These are phyloP conservation scores for Leersia perrieri DNA, from an alignment of 176 grass and related monocot genomes.

Conservation along the genomic window DNA sequence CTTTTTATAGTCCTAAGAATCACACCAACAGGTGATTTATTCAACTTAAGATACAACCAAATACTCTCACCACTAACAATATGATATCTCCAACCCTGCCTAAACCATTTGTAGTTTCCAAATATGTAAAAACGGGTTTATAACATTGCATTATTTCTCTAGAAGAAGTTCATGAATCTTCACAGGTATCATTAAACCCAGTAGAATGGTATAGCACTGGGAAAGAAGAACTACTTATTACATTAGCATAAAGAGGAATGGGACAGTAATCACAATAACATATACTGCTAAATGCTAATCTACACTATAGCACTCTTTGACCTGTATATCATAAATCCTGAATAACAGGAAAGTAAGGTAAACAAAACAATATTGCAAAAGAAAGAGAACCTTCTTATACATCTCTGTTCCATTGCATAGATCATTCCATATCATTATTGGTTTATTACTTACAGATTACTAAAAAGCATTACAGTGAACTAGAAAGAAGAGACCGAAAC, in stretches of 20 bases:
- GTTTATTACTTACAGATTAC: constrained; percentile 37
- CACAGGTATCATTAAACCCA: neutral
- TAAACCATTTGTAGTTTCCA: neutral
- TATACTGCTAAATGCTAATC: neutral
- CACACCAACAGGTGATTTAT: neutral
- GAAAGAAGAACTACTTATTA: neutral
- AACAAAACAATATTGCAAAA: neutral
- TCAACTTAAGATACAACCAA: neutral
- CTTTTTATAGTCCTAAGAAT: neutral
- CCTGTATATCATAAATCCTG: neutral
- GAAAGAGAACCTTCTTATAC: constrained; percentile 25
- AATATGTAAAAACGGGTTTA: neutral
- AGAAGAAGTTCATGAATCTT: neutral
- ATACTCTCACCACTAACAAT: neutral
- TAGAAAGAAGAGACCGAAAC: neutral
- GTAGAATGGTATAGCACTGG: neutral
- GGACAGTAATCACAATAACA: neutral
- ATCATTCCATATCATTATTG: constrained; percentile 11
- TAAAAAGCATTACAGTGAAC: neutral
- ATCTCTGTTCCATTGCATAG: constrained; percentile 29
- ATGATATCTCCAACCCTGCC: neutral
- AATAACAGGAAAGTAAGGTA: neutral
- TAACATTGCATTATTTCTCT: neutral
- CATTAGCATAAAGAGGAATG: neutral
- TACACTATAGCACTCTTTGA: neutral